A percentile compares a stretch with the other conserved stretches of the same genome.
Conservation (phyloP, 176 grass and related monocot species). For the Carex scoparia region DNA sequence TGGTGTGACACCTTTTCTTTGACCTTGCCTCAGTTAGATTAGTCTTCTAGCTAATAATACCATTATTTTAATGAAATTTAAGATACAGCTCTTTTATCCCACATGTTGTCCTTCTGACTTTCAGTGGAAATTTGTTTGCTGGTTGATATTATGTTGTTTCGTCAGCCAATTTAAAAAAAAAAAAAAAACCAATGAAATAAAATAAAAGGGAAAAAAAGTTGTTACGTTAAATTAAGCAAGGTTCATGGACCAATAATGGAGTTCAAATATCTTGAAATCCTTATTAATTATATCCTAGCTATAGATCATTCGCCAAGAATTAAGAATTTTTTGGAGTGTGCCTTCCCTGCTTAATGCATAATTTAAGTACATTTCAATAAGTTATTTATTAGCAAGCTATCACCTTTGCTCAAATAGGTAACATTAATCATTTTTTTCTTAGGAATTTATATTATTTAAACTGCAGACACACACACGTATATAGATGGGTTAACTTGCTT, state of each 20-base stretch:
- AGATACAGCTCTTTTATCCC: background rate
- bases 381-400: background rate
- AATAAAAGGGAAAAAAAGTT: background rate
- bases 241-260: background rate
- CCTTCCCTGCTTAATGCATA: background rate
- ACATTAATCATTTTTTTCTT: background rate
- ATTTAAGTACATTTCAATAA: background rate
- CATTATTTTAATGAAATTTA: background rate
- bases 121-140: background rate
- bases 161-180: background rate
- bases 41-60: background rate
- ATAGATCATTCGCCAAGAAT: background rate
- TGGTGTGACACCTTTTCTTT: background rate
- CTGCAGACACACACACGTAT: too few relatives aligned
- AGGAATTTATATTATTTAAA: too few relatives aligned
- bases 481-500: too few relatives aligned
- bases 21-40: background rate
- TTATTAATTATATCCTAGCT: background rate
- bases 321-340: background rate
- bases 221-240: too few relatives aligned
- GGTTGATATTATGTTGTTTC: background rate
- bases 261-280: background rate
- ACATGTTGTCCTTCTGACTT: background rate
- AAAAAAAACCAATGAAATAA: background rate
- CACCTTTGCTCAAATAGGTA: background rate